Percentiles rank a stretch among this genome's conserved stretches.
These are phyloP conservation scores for Mortierella sp. DNA, from an alignment of 371 early-diverging fungal genomes.

Conservation along the genomic window DNA sequence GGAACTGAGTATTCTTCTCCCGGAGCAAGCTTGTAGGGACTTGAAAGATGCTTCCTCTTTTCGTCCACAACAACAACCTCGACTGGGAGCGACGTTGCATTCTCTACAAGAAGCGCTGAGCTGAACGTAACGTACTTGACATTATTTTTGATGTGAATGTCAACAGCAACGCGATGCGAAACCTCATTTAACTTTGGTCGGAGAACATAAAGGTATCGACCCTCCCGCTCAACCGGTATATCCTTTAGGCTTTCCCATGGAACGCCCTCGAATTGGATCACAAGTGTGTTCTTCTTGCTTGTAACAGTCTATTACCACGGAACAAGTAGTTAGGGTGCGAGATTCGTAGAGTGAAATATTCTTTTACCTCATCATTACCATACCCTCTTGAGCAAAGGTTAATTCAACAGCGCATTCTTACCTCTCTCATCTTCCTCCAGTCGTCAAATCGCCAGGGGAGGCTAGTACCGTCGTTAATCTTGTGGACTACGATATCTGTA, in stretches of 20 bases:
- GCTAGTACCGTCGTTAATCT: slow-evolving; percentile 77
- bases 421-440: slow-evolving; percentile 93
- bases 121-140: slow-evolving; percentile 94
- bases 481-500: slow-evolving; percentile 72
- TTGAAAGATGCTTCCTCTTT: slow-evolving; percentile 63
- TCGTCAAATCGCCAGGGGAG: slow-evolving; percentile 96
- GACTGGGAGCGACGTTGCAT: slow-evolving; percentile 80
- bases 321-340: not conserved
- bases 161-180: slow-evolving; percentile 86
- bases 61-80: slow-evolving; percentile 84
- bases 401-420: slow-evolving; percentile 24
- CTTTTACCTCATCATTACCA: not conserved
- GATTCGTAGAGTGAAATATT: not conserved
- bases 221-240: slow-evolving; percentile 90
- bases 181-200: slow-evolving; percentile 83
- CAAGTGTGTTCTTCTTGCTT: slow-evolving; percentile 75
- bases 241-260: slow-evolving; percentile 92
- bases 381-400: slow-evolving; percentile 2
- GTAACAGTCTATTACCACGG: slow-evolving; percentile 34
- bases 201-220: slow-evolving; percentile 78
- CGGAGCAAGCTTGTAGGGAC: slow-evolving; percentile 65
- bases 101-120: slow-evolving; percentile 84
- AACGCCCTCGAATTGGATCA: slow-evolving; percentile 86
- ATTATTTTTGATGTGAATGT: slow-evolving; percentile 85
- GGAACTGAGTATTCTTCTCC: slow-evolving; percentile 89